Conservation (phyloP, 306 rosid genomes). For the Ormosia semicastrata region DNA sequence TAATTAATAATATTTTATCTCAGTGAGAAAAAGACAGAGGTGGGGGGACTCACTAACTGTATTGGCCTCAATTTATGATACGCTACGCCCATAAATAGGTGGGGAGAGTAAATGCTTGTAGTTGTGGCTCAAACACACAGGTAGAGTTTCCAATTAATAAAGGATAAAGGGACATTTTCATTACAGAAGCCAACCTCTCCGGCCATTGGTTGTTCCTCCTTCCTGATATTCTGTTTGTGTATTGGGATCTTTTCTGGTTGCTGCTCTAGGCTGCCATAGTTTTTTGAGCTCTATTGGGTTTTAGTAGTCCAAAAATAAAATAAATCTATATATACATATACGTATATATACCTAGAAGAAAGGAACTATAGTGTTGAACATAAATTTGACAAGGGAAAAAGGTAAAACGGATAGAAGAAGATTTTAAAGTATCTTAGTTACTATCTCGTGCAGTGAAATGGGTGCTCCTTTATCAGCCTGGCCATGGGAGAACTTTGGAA, state of each 20-base stretch:
- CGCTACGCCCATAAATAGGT: constrained; percentile 2
- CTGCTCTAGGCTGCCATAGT: not conserved
- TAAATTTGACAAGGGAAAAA: not conserved
- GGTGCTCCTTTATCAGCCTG: constrained; percentile 70
- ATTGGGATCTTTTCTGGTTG: not conserved
- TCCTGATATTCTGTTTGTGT: not conserved
- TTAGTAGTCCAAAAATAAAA: no score
- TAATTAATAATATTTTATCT: not conserved
- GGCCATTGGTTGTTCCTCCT: not conserved
- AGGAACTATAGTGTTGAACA: not conserved
- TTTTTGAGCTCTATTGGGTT: not conserved
- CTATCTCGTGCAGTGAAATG: constrained; percentile 36
- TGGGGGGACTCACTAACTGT: constrained; percentile 11
- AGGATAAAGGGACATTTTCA: not conserved
- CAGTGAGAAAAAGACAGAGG: not conserved
- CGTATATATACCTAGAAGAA: not conserved
- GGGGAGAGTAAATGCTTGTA: not conserved
- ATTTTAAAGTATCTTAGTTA: not conserved
- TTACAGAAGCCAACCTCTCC: not conserved
- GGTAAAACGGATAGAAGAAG: not conserved
- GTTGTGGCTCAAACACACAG: not conserved
- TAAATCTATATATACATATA: no score
- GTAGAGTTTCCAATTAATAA: not conserved
- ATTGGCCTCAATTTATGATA: not conserved
- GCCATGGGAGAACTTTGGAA: constrained; percentile 88